Percentiles rank a stretch among this genome's conserved stretches.
Evolutionary conservation across 257 asterid genomes (phyloP).

Genomic region (Agastache rugosa): DNA sequence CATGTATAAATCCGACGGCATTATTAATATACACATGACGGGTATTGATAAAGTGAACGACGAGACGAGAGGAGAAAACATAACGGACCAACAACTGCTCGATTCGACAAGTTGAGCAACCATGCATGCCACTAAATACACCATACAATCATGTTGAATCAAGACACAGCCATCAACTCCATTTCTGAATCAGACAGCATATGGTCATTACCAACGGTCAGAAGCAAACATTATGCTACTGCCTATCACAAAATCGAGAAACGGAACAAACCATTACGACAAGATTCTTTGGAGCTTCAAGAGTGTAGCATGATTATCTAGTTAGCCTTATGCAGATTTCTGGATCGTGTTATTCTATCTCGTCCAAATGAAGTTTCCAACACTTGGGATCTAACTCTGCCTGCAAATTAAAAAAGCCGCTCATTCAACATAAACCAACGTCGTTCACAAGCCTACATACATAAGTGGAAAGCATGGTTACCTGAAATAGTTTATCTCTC

Average conservation of each 20-base stretch:
- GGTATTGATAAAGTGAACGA: too few species aligned
- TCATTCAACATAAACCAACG: background rate
- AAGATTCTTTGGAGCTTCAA: background rate
- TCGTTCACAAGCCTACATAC: background rate
- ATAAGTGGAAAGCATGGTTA: conserved; percentile 26
- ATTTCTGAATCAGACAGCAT: background rate
- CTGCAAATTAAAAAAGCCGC: conserved; percentile 43
- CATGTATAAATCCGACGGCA: too few species aligned
- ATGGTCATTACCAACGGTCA: background rate
- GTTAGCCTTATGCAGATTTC: background rate
- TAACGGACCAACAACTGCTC: too few species aligned
- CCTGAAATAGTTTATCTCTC: conserved; percentile 80
- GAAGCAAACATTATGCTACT: background rate
- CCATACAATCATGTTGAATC: background rate
- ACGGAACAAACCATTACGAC: background rate
- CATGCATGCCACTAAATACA: too few species aligned
- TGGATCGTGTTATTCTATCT: conserved; percentile 37
- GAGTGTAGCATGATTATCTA: background rate
- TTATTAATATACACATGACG: too few species aligned
- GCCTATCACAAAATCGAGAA: background rate
- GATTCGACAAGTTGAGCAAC: too few species aligned
- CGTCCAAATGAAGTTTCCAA: conserved; percentile 70
- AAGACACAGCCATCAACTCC: background rate
- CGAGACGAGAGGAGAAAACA: too few species aligned
- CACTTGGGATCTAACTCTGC: conserved; percentile 77